Conservation (phyloP, 257 asterid genomes). For the Leptodermis oblonga region DNA sequence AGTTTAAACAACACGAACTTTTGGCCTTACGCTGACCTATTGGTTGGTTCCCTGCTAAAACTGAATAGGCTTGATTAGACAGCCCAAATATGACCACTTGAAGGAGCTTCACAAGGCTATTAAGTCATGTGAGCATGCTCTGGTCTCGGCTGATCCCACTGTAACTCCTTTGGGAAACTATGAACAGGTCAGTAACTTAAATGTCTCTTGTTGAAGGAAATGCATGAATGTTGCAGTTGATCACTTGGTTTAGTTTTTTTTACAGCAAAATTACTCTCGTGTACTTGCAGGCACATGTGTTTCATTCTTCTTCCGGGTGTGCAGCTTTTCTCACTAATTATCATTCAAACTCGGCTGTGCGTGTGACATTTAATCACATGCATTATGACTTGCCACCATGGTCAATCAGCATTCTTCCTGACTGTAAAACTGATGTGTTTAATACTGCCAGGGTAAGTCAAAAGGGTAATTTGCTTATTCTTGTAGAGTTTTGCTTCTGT, state of each 20-base stretch:
- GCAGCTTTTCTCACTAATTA: constrained; percentile 82
- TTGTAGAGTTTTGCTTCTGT: background rate
- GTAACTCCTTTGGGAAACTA: constrained; percentile 60
- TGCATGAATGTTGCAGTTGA: background rate
- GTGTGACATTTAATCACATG: constrained; percentile 58
- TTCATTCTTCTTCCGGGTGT: constrained; percentile 58
- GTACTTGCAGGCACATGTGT: constrained; percentile 61
- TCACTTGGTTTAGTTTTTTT: background rate
- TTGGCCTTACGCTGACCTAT: constrained; percentile 4
- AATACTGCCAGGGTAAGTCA: constrained; percentile 83
- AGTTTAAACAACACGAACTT: background rate
- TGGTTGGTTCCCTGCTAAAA: background rate
- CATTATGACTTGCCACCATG: constrained; percentile 84
- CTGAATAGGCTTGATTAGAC: constrained; percentile 69
- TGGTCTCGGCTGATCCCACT: constrained; percentile 62
- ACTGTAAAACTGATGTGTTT: constrained; percentile 60
- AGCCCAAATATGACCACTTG: constrained; percentile 85
- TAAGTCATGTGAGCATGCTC: constrained; percentile 63
- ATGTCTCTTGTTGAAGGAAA: background rate
- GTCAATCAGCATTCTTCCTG: constrained; percentile 94
- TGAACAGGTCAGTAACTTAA: constrained; percentile 49
- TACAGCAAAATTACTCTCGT: background rate
- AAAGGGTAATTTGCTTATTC: background rate
- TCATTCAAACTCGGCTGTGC: constrained; percentile 52
- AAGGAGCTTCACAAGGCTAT: constrained; percentile 80